Base-by-base conservation (phyloP, 2,329 filamentous ascomycete species). In the Cytospora schulzeri region DNA sequence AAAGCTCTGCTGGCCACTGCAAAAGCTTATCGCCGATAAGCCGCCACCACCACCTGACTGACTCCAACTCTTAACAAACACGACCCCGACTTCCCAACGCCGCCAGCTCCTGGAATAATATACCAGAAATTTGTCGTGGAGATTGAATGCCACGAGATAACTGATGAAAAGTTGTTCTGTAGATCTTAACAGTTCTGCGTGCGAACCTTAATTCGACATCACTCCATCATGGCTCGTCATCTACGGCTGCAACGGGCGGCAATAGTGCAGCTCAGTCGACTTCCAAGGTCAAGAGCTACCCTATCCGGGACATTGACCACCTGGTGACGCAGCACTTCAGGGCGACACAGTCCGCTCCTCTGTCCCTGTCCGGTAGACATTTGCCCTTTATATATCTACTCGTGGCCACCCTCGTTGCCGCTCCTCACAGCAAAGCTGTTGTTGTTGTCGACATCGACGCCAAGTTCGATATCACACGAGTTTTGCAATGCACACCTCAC, bases 361-460 rank as follows among this genome's bases (percentile, higher is more conserved):
- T 88, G 17, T 77, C 81, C 17, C 73, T 88, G 60, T 79, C 78
- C 19, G 85, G 86, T 1, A 81, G 83, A 14, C 75, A 81, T 65
- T 76, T 85, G 15, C 81, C 84, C 0, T 76, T 89, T 11, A 70
- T 88, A 41, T 87, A 88, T 75, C 76, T 80, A 60, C 73, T 89
- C 4, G 72, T 86, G 28, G 82, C 82, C 4, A 77, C 77, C 2
- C 76, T 88, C 45, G 74, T 87, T n/a, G 74, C 78, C 0, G 67
- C 78, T 5, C 82, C 83, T 12, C 74, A 81, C 58, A 68, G 70
- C 35, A 82, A 84, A 70, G 75, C 83, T 8, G 71, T 89, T 9
- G 75, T 84, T 0, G 69, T 89, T 8, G 70, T 89, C 56, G 87
- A 89, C 69, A 71, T 82, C 1, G 83, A 86, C 54, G 76, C 77